Percentiles rank a stretch among this genome's conserved stretches.
Conservation (phyloP, 2,329 filamentous ascomycete genomes). For the Stachybotrys chartarum region DNA sequence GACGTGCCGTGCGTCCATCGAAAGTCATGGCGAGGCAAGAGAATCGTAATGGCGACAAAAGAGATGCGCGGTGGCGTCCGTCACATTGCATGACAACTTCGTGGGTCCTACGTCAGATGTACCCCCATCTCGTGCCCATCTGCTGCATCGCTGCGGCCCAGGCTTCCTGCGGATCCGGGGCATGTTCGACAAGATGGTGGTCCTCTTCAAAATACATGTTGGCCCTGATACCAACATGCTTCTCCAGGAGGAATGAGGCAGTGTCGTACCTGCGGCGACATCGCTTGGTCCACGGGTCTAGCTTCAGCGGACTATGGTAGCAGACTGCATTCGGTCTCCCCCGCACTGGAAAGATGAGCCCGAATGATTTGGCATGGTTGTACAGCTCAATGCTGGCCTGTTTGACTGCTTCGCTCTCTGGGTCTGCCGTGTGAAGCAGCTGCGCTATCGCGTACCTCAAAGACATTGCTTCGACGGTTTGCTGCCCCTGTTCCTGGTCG, state of each 20-base stretch:
- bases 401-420: conserved; percentile 25
- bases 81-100: background rate
- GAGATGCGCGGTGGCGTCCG: background rate
- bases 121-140: conserved; percentile 22
- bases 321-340: conserved; percentile 32
- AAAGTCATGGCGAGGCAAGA: background rate
- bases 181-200: conserved; percentile 32
- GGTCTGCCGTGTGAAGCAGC: conserved; percentile 26
- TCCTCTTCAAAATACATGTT: conserved; percentile 36
- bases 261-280: conserved; percentile 33
- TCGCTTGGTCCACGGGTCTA: conserved; percentile 35
- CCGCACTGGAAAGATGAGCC: conserved; percentile 27
- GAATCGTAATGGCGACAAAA: background rate
- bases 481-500: conserved; percentile 23
- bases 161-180: conserved; percentile 25
- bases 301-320: conserved; percentile 35
- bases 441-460: conserved; percentile 34
- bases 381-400: conserved; percentile 29
- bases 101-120: conserved; percentile 9
- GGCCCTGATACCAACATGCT: conserved; percentile 29
- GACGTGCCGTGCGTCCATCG: background rate
- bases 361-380: conserved; percentile 25
- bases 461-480: conserved; percentile 26
- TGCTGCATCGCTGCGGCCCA: conserved; percentile 28
- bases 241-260: conserved; percentile 27